A percentile compares a stretch with the other conserved stretches of the same genome.
Evolutionary conservation across 345 rosid genomes (phyloP).

Genomic region (Populus simonii): DNA sequence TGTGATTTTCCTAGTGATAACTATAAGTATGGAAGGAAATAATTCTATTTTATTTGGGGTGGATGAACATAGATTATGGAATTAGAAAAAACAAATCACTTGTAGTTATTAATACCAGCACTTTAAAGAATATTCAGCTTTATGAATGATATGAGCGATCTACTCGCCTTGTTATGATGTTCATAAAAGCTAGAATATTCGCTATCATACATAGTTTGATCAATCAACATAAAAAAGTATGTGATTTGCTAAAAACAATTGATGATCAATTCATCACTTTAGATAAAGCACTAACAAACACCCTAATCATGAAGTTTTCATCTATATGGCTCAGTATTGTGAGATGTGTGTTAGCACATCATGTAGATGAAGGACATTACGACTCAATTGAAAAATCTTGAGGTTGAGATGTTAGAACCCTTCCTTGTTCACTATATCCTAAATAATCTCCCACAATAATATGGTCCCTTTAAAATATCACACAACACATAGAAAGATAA

Average conservation of each 20-base stretch:
- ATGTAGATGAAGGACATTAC: not conserved
- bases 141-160: not conserved
- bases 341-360: not conserved
- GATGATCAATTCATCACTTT: no score
- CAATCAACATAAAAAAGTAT: not conserved
- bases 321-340: no score
- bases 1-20: not conserved
- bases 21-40: not conserved
- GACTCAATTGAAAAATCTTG: not conserved
- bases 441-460: not conserved
- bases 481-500: not conserved
- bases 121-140: not conserved
- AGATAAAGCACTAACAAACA: not conserved
- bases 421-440: not conserved
- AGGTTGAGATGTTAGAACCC: not conserved
- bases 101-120: not conserved
- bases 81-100: fast-evolving
- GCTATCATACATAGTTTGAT: not conserved
- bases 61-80: not conserved
- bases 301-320: not conserved
- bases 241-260: not conserved
- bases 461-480: not conserved
- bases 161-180: not conserved
- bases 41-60: no score
- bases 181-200: not conserved